Conservation (phyloP, 129 eudicot genomes). For the Flaveria trinervia region DNA sequence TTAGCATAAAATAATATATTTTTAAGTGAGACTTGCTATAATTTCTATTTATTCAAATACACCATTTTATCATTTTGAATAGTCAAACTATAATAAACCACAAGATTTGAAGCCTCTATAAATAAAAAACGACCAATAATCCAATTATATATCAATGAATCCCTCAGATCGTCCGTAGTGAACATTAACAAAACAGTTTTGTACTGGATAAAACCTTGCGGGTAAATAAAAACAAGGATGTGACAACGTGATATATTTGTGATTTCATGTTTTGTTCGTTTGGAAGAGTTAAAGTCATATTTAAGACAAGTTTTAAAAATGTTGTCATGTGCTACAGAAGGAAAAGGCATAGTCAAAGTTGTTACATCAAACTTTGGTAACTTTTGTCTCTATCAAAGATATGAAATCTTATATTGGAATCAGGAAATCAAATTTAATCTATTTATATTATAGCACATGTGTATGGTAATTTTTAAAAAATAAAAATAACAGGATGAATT, state of each 20-base stretch:
- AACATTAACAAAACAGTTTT: not conserved
- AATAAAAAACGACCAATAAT: no score
- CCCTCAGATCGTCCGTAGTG: no score
- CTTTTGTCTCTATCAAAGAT: slow-evolving; percentile 10
- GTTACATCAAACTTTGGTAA: slow-evolving; percentile 13
- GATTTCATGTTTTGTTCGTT: slow-evolving; percentile 19
- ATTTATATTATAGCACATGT: not conserved
- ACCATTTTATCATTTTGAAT: no score
- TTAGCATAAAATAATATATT: no score
- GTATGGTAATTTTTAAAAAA: not conserved
- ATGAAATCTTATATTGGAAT: slow-evolving; percentile 18
- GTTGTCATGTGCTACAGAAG: not conserved
- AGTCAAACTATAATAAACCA: no score
- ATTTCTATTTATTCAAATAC: no score
- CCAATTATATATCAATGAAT: no score
- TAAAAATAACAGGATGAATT: no score
- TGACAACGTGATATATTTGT: slow-evolving; percentile 19
- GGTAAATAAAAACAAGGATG: slow-evolving; percentile 6
- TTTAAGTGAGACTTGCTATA: not conserved
- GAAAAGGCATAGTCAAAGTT: slow-evolving; percentile 19
- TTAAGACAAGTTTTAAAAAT: not conserved
- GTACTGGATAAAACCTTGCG: not conserved
- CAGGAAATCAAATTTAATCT: not conserved
- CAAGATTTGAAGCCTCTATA: no score
- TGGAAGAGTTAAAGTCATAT: slow-evolving; percentile 9